Percentiles rank a stretch among this genome's conserved stretches.
Conservation (phyloP, 1,139 yeast species). For the Hemisphaericaspora lyxosophila region DNA sequence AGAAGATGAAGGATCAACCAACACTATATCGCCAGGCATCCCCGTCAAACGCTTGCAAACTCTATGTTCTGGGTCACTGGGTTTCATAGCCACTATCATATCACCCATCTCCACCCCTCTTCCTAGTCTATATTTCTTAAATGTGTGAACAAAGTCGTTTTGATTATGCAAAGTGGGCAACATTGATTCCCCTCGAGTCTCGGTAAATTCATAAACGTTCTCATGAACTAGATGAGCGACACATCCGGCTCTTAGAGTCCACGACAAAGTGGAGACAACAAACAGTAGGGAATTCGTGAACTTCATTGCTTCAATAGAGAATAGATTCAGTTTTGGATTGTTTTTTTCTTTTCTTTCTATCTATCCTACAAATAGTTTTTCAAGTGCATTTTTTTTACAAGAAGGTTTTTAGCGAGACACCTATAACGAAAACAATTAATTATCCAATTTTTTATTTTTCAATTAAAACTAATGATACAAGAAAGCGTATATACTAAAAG, state of each 20-base stretch:
- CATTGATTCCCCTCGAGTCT: conserved; percentile 93
- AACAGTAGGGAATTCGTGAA: conserved; percentile 28
- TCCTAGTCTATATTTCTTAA: conserved; percentile 61
- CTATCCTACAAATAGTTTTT: too few species aligned
- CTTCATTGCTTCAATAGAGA: conserved; percentile 14
- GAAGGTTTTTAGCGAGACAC: too few species aligned
- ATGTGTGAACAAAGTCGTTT: conserved; percentile 79
- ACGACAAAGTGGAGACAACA: conserved; percentile 34
- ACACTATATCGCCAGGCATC: conserved; percentile 87
- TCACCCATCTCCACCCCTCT: conserved; percentile 74
- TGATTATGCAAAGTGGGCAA: conserved; percentile 78
- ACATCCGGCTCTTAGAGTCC: conserved; percentile 65
- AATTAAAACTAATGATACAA: conserved; percentile 8
- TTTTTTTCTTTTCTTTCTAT: too few species aligned
- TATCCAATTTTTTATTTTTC: too few species aligned
- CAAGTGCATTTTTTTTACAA: too few species aligned
- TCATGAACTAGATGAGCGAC: conserved; percentile 66
- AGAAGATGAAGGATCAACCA: conserved; percentile 75
- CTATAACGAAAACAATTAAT: too few species aligned
- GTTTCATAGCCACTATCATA: conserved; percentile 83
- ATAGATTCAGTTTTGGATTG: too few species aligned
- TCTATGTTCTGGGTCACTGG: conserved; percentile 81
- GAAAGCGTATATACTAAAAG: conserved; percentile 1
- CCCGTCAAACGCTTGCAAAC: conserved; percentile 94
- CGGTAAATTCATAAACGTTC: conserved; percentile 71